Percentiles rank a stretch among this genome's conserved stretches.
Evolutionary conservation across 148 eudicot genomes (phyloP).

Genomic region (Cornus controversa): DNA sequence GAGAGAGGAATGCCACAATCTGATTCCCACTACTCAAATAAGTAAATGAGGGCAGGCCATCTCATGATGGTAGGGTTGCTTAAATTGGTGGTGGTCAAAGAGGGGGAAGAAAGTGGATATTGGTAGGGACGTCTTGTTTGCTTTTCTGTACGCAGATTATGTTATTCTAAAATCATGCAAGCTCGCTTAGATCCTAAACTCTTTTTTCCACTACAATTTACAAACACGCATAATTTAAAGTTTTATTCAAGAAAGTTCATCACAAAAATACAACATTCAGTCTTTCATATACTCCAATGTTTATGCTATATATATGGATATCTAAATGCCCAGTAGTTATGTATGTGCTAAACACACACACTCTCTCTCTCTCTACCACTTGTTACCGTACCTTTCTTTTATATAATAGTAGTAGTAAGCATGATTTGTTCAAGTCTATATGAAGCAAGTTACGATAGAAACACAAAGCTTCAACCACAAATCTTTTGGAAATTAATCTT

Average conservation of each 20-base stretch:
- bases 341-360: too few relatives aligned
- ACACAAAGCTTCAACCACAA: neutral
- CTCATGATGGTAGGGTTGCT: constrained; percentile 16
- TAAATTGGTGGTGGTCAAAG: constrained; percentile 20
- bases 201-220: too few relatives aligned
- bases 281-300: too few relatives aligned
- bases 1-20: neutral
- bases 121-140: constrained; percentile 5
- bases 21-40: neutral
- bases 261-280: too few relatives aligned
- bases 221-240: too few relatives aligned
- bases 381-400: neutral
- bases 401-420: neutral
- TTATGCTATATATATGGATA: too few relatives aligned
- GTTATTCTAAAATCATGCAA: constrained; percentile 10
- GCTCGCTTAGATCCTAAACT: neutral
- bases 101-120: constrained; percentile 13
- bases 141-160: neutral
- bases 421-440: neutral
- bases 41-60: neutral
- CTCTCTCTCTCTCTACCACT: too few relatives aligned
- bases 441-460: neutral
- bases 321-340: too few relatives aligned
- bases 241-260: too few relatives aligned
- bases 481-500: neutral